Percentiles rank a stretch among this genome's conserved stretches.
These are phyloP conservation scores for Venustampulla echinocandica DNA, from an alignment of 495 filamentous ascomycete genomes.

Conservation along the genomic window DNA sequence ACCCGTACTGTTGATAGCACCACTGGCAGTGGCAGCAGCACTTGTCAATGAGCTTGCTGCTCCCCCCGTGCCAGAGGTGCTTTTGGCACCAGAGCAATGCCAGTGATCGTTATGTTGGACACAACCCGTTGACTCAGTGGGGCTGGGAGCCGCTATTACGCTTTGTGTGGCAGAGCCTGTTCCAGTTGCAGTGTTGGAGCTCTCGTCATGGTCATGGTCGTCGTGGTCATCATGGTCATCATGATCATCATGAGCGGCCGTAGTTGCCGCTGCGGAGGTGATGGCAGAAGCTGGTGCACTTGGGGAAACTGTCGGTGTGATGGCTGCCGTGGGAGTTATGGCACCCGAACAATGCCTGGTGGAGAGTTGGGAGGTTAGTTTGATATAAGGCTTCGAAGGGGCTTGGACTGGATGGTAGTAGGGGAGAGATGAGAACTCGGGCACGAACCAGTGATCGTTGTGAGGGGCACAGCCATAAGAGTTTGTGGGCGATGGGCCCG, in stretches of 20 bases:
- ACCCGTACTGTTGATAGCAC: neutral
- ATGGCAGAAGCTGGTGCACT: neutral
- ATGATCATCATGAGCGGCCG: neutral
- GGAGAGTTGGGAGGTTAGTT: too few relatives aligned
- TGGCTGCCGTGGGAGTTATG: neutral
- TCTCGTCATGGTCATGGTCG: too few relatives aligned
- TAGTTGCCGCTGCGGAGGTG: neutral
- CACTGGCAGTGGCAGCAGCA: neutral
- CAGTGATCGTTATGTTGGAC: neutral
- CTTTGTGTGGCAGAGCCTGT: too few relatives aligned
- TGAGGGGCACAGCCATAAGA: slow-evolving; percentile 29
- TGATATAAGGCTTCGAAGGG: too few relatives aligned
- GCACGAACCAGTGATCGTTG: slow-evolving; percentile 24
- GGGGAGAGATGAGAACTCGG: neutral
- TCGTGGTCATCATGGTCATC: neutral
- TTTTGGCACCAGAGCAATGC: neutral
- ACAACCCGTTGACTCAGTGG: neutral
- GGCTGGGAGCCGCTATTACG: neutral
- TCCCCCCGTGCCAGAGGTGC: neutral
- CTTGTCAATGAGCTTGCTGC: neutral
- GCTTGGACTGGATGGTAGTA: slow-evolving; percentile 20
- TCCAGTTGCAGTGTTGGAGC: too few relatives aligned
- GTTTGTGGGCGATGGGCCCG: slow-evolving; percentile 26
- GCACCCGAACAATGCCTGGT: neutral
- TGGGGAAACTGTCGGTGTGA: too few relatives aligned